Percentiles rank a stretch among this genome's conserved stretches.
phyloP scores from a whole-genome alignment of 345 rosid genomes.

The Noccaea caerulescens region DNA sequence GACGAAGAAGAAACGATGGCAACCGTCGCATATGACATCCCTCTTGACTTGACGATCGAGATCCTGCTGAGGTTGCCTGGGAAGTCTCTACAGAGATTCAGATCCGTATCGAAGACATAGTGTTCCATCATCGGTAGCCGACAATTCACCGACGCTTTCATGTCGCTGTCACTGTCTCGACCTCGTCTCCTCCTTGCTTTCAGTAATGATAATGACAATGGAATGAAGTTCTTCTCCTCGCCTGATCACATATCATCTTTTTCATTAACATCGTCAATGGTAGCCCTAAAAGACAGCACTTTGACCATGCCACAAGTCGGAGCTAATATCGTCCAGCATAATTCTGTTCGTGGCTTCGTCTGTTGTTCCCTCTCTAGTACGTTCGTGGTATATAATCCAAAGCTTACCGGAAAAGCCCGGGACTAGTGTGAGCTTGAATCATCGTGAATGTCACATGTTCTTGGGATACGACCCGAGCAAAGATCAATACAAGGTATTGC shows the following conservation, averaged over 20 bases:
- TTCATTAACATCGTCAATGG: neutral
- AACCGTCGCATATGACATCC: neutral
- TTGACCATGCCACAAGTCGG: too few species aligned
- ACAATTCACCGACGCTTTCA: neutral
- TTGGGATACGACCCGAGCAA: conserved; percentile 4
- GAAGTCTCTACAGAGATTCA: neutral
- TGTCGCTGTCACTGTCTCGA: conserved; percentile 14
- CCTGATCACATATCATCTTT: neutral
- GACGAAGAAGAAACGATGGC: neutral
- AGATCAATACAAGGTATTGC: neutral
- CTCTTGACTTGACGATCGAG: neutral
- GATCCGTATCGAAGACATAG: neutral
- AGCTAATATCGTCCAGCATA: too few species aligned
- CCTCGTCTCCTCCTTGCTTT: conserved; percentile 2
- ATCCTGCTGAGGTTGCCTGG: neutral
- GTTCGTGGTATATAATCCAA: conserved; percentile 1
- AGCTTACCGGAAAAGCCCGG: neutral
- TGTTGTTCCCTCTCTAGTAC: too few species aligned
- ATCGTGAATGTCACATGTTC: neutral
- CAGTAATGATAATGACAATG: neutral
- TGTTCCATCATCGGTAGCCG: neutral
- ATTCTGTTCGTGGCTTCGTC: too few species aligned
- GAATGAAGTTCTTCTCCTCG: neutral
- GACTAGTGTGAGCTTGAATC: too few species aligned
- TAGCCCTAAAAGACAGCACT: neutral